Evolutionary conservation across 1,284 basidiomycete species (phyloP).

Genomic region (Ceratobasidium sp.): DNA sequence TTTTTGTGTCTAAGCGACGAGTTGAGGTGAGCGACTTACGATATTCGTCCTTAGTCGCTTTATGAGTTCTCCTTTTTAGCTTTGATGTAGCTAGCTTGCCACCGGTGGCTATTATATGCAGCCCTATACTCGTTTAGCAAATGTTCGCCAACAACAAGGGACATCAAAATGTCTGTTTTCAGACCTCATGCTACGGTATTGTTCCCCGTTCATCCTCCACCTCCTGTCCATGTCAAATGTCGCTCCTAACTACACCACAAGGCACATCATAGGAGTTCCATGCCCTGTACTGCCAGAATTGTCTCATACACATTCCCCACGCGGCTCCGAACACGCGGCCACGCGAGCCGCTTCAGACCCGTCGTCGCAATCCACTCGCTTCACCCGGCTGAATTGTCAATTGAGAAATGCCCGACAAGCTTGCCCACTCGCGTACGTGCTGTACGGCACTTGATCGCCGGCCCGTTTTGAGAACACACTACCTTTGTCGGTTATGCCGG

Average conservation of each 20-base stretch:
- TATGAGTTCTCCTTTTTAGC: not conserved
- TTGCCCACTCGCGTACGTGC: not conserved
- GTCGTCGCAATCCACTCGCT: slow-evolving; percentile 1
- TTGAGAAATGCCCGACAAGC: not conserved
- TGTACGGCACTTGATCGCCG: too few species aligned
- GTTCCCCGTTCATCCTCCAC: slow-evolving; percentile 23
- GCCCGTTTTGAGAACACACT: too few species aligned
- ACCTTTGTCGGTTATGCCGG: not conserved
- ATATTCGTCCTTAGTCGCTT: too few species aligned
- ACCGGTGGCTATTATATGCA: not conserved
- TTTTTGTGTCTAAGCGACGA: too few species aligned
- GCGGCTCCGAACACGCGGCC: not conserved
- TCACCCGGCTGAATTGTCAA: slow-evolving; percentile 5
- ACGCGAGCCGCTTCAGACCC: not conserved
- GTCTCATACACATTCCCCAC: not conserved
- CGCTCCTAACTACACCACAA: not conserved
- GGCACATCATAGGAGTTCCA: too few species aligned
- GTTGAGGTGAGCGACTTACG: too few species aligned
- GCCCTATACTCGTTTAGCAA: too few species aligned
- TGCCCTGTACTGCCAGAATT: not conserved
- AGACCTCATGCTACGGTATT: not conserved
- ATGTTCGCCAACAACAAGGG: not conserved
- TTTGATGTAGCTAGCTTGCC: not conserved
- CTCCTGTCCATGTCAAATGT: not conserved
- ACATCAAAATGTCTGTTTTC: slow-evolving; percentile 2